phyloP scores from a whole-genome alignment of 2,329 filamentous ascomycete species.

The Aspergillus ibericus region DNA sequence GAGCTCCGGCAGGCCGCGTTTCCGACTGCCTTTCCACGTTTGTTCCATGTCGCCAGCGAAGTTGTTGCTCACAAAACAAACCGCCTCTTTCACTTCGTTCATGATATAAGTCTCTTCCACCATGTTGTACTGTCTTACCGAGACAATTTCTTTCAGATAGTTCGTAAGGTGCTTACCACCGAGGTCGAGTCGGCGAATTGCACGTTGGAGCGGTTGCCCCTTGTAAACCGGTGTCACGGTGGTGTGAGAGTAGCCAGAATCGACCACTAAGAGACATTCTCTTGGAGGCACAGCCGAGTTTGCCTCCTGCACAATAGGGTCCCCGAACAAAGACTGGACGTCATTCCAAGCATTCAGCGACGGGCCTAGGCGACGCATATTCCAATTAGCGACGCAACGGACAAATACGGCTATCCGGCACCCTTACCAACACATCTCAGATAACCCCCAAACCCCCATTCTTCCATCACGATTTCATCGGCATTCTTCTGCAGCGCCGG shows the following conservation, averaged over 20 bases:
- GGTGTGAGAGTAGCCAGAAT: slow-evolving; percentile 90
- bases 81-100: slow-evolving; percentile 91
- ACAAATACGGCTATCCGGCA: neutral
- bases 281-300: slow-evolving; percentile 54
- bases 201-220: slow-evolving; percentile 76
- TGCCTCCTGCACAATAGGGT: slow-evolving; percentile 48
- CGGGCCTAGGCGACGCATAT: slow-evolving; percentile 53
- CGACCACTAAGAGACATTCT: slow-evolving; percentile 83
- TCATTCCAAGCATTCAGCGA: slow-evolving; percentile 82
- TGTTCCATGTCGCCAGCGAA: slow-evolving; percentile 77
- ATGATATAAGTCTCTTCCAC: slow-evolving; percentile 90
- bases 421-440: slow-evolving; percentile 69
- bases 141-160: slow-evolving; percentile 84
- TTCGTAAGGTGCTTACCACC: slow-evolving; percentile 94
- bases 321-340: slow-evolving; percentile 67
- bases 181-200: slow-evolving; percentile 80
- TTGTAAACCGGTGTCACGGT: slow-evolving; percentile 83
- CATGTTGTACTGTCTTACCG: slow-evolving; percentile 91
- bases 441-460: slow-evolving; percentile 89
- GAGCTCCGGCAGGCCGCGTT: slow-evolving; percentile 27
- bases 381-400: neutral
- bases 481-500: slow-evolving; percentile 81
- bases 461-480: slow-evolving; percentile 96
- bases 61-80: slow-evolving; percentile 77
- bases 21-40: slow-evolving; percentile 75